phyloP scores from a whole-genome alignment of 1,139 yeast species.

The Blastobotrys apis region DNA sequence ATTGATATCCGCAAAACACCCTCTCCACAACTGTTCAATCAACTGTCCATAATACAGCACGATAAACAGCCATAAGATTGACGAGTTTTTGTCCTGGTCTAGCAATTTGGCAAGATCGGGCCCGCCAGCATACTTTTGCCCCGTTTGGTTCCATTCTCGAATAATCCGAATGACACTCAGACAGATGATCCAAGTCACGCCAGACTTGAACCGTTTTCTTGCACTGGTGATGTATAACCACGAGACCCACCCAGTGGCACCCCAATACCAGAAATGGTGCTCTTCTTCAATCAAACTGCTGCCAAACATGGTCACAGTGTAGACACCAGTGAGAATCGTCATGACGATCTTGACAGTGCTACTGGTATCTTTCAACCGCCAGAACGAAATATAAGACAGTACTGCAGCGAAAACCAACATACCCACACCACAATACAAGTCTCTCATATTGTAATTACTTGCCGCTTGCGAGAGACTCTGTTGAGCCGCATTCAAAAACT shows the following conservation, averaged over 20 bases:
- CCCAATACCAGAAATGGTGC: conserved; percentile 95
- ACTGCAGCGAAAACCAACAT: conserved; percentile 32
- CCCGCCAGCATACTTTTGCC: conserved; percentile 68
- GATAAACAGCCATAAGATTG: conserved; percentile 49
- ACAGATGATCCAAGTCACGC: conserved; percentile 35
- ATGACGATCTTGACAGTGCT: conserved; percentile 24
- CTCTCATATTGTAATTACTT: conserved; percentile 61
- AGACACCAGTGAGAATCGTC: conserved; percentile 41
- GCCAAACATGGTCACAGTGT: conserved; percentile 68
- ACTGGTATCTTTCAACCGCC: conserved; percentile 12
- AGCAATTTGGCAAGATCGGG: conserved; percentile 42
- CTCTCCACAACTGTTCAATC: conserved; percentile 28
- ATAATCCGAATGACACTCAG: conserved; percentile 51
- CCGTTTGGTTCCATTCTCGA: conserved; percentile 88
- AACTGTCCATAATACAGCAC: conserved; percentile 39
- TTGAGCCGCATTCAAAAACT: conserved; percentile 51
- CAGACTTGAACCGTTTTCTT: conserved; percentile 23
- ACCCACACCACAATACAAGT: conserved; percentile 48
- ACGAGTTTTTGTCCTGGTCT: conserved; percentile 19
- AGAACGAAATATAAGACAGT: conserved; percentile 16
- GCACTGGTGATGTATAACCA: conserved; percentile 31
- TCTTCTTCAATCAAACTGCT: conserved; percentile 96
- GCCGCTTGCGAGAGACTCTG: conserved; percentile 57
- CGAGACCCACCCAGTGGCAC: conserved; percentile 41
- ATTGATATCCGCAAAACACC: conserved; percentile 25